These are phyloP conservation scores for Porcisia deanei DNA, from an alignment of 208 protist genomes.

Conservation along the genomic window DNA sequence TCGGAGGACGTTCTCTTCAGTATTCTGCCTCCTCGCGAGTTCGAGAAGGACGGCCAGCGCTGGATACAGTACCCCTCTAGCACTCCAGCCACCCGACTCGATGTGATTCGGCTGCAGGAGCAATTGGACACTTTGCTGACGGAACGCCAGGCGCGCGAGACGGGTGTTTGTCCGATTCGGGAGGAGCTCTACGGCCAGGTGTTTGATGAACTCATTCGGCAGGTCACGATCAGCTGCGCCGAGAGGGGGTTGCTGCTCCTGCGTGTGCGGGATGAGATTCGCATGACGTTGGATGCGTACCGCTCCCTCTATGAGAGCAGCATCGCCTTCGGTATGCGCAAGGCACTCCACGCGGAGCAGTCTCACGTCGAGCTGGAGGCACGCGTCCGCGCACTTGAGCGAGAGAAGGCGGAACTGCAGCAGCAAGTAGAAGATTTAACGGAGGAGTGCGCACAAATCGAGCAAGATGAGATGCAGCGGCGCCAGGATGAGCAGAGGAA, in stretches of 20 bases:
- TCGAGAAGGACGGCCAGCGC: conserved; percentile 77
- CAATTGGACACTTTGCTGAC: conserved; percentile 93
- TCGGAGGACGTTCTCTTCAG: conserved; percentile 93
- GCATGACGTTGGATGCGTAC: conserved; percentile 87
- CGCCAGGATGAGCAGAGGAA: conserved; percentile 94
- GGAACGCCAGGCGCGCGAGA: conserved; percentile 96
- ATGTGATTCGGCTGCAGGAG: conserved; percentile 95
- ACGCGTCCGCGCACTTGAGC: conserved; percentile 91
- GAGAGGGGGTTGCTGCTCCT: conserved; percentile 98
- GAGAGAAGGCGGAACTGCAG: conserved; percentile 95
- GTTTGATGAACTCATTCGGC: conserved; percentile 98
- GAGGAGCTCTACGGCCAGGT: conserved; percentile 97
- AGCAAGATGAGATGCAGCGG: conserved; percentile 91
- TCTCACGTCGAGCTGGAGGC: conserved; percentile 95
- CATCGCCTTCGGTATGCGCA: conserved; percentile 97
- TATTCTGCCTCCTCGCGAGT: conserved; percentile 90
- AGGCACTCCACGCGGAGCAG: conserved; percentile 97
- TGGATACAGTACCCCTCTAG: conserved; percentile 92
- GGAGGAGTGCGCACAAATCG: conserved; percentile 78
- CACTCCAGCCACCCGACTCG: conserved; percentile 86
- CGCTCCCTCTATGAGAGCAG: conserved; percentile 84
- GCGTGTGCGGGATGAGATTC: conserved; percentile 97
- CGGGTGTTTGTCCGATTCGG: conserved; percentile 98
- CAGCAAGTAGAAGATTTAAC: conserved; percentile 82
- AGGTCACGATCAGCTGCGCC: conserved; percentile 98